Evolutionary conservation across 2,329 filamentous ascomycete species (phyloP).

Genomic region (Coleophoma eucalyptorum): DNA sequence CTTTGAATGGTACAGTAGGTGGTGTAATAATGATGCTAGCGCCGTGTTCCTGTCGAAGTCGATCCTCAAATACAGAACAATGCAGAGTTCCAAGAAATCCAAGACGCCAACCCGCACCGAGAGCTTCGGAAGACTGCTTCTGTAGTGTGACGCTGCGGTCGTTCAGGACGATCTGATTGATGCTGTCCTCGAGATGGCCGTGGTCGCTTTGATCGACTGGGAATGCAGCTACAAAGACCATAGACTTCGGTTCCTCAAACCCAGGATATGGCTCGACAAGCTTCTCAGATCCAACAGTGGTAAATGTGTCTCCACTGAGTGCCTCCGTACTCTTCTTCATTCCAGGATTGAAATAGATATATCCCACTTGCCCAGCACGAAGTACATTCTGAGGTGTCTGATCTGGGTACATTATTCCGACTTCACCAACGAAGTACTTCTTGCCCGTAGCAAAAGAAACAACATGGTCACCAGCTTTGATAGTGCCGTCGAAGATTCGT

Average conservation of each 20-base stretch:
- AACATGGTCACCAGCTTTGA: conserved; percentile 81
- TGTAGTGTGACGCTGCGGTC: conserved; percentile 91
- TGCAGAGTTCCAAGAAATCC: conserved; percentile 96
- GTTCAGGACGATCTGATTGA: conserved; percentile 89
- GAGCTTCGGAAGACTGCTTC: conserved; percentile 90
- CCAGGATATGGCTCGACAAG: conserved; percentile 79
- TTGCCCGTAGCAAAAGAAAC: conserved; percentile 82
- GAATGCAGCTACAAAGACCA: conserved; percentile 98
- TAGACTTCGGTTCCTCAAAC: conserved; percentile 95
- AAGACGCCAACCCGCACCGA: conserved; percentile 90
- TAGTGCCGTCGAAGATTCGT: conserved; percentile 81
- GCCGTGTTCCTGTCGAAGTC: conserved; percentile 89
- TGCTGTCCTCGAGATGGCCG: conserved; percentile 84
- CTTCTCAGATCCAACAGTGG: conserved; percentile 72
- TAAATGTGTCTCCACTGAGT: conserved; percentile 94
- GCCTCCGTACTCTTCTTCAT: conserved; percentile 98
- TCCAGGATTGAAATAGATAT: conserved; percentile 94
- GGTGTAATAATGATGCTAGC: conserved; percentile 96
- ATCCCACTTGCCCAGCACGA: conserved; percentile 91
- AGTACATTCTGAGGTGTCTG: conserved; percentile 77
- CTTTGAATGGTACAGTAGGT: conserved; percentile 87
- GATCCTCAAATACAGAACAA: conserved; percentile 98
- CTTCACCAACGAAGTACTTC: conserved; percentile 91
- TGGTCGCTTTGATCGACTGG: conserved; percentile 90
- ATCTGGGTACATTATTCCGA: conserved; percentile 92